Base-by-base conservation (phyloP, 768 basidiomycete genomes). In the Boletus tomentosulus region DNA sequence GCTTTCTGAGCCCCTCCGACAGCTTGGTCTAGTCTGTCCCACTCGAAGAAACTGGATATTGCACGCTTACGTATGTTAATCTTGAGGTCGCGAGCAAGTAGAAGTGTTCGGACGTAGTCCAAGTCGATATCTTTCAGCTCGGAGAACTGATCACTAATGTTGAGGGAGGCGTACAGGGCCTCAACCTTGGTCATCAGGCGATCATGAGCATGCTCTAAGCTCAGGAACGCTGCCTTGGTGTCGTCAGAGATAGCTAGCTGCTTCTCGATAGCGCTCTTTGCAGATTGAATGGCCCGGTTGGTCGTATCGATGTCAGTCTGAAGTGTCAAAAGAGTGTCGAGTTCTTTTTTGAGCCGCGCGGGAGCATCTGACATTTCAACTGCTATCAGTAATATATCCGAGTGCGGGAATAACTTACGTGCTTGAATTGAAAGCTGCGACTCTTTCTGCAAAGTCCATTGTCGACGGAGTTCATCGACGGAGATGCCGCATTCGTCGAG, bases 11-110 rank as follows among this genome's bases (percentile, higher is more conserved):
- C 19, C 1, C 46, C 27, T 3, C 53, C 47, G 28, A 54, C 41
- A 3, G 53, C 53, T 19, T 28, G 39, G 30, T 54, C 41, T 2
- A 54, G 24, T 48, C 34, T 54, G 16, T 54, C 41, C 47, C 53
- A 54, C 25, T 54, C 41, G 6, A 53, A 53, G 27, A 54, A 54
- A 10, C 28, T 41, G 3, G n/a, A 41, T 6, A 54, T 43, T 2
- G 47, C 41, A 1, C 12, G 6, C 22, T 54, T 54, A 1, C 41
- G 1, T 10, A 54, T 45, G 10, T 54, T 50, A 3, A 54, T 54
- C 43, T 54, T 54, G 8, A 50, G 37, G 15, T 54, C 24, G 6
- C 12, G 16, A 12, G 48, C 28, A 1, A 54, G 25, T 24, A 54
- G 19, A 1, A 50, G 30, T 11, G 28, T n/a, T 1, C 9, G 13